Evolutionary conservation across 306 rosid species (phyloP).

Genomic region (Vigna unguiculata): DNA sequence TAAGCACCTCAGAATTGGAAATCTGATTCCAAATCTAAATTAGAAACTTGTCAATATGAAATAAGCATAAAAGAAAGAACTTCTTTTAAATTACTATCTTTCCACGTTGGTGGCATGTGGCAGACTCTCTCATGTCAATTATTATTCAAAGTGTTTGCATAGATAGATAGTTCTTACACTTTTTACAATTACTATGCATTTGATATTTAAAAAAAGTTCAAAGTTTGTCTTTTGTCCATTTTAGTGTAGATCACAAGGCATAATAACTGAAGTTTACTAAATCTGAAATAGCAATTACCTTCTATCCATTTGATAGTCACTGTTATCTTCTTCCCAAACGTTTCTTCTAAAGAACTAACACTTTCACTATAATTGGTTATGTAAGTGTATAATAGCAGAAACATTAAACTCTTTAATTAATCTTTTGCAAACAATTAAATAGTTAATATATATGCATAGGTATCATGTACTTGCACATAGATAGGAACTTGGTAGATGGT

Average conservation of each 20-base stretch:
- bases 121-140: conserved; percentile 39
- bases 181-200: conserved; percentile 26
- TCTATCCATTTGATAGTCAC: neutral
- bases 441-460: neutral
- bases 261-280: too few relatives aligned
- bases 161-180: conserved; percentile 17
- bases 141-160: conserved; percentile 40
- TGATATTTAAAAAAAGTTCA: conserved; percentile 18
- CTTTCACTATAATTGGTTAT: neutral
- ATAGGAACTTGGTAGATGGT: too few relatives aligned
- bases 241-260: conserved; percentile 37
- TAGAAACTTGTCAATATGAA: conserved; percentile 22
- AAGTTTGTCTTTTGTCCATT: conserved; percentile 33
- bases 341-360: neutral
- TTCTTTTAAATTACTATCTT: conserved; percentile 4
- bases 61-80: conserved; percentile 15
- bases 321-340: neutral
- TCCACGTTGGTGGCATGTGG: conserved; percentile 38
- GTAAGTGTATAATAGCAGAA: too few relatives aligned
- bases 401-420: too few relatives aligned
- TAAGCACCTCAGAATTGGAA: conserved; percentile 29
- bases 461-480: neutral
- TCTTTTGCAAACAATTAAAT: neutral
- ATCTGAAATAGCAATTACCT: too few relatives aligned
- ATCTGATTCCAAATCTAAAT: conserved; percentile 35